Conservation (phyloP, 2,329 filamentous ascomycete species). For the Teratosphaeria pseudoeucalypti region DNA sequence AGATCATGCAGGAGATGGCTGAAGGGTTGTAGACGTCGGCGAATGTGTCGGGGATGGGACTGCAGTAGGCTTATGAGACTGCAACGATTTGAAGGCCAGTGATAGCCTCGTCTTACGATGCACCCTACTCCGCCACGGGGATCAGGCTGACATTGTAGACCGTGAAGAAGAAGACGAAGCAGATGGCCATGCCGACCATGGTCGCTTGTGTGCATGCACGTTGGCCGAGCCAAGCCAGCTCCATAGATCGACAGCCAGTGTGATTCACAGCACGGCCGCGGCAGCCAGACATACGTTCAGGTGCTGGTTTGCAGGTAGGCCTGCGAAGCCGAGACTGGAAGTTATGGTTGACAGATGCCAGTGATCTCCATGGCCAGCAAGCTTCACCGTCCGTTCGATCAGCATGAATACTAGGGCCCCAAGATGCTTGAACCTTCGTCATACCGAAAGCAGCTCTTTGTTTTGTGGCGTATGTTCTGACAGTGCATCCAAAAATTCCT, state of each 20-base stretch:
- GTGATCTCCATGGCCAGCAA: not conserved
- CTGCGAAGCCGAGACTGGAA: not conserved
- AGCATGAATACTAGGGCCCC: not conserved
- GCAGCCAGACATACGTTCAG: not conserved
- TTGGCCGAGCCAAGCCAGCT: slow-evolving; percentile 30
- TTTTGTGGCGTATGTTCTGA: not conserved
- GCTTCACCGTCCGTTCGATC: not conserved
- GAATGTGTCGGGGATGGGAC: slow-evolving; percentile 45
- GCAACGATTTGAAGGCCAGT: not conserved
- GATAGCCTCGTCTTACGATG: not conserved
- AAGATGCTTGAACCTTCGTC: not conserved
- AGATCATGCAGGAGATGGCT: slow-evolving; percentile 60
- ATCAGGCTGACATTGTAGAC: slow-evolving; percentile 26
- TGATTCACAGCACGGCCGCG: not conserved
- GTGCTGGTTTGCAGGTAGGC: not conserved
- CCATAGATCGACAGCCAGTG: slow-evolving; percentile 25
- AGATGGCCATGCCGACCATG: slow-evolving; percentile 31
- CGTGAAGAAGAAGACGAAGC: slow-evolving; percentile 35
- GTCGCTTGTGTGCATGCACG: slow-evolving; percentile 33
- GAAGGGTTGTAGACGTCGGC: slow-evolving; percentile 38
- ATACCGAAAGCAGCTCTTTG: not conserved
- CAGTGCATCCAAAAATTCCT: not conserved
- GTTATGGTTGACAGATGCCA: not conserved
- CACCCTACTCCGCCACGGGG: too few species aligned
- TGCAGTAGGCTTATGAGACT: slow-evolving; percentile 10